phyloP scores from a whole-genome alignment of 1,139 yeast species.

The Lodderomyces orthopsilosis region DNA sequence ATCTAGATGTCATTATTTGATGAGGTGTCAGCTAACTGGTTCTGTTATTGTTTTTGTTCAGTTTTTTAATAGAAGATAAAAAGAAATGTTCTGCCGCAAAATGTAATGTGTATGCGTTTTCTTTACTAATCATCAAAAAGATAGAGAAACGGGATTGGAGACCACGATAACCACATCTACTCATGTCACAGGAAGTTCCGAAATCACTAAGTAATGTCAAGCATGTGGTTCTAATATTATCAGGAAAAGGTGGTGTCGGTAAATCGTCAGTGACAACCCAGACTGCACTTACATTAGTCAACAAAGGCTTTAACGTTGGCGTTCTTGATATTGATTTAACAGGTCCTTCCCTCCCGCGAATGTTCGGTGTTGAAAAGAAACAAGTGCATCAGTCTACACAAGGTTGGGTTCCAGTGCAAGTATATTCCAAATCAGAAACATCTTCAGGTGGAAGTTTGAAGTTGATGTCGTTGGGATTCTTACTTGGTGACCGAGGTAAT shows the following conservation, averaged over 20 bases:
- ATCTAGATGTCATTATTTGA: conserved; percentile 28
- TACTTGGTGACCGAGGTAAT: conserved; percentile 78
- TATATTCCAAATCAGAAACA: conserved; percentile 27
- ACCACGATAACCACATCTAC: not conserved
- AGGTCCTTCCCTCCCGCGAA: conserved; percentile 94
- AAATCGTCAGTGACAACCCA: conserved; percentile 95
- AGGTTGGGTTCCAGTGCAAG: conserved; percentile 90
- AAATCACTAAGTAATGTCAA: conserved; percentile 59
- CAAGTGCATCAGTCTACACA: conserved; percentile 79
- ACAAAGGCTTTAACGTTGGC: conserved; percentile 77
- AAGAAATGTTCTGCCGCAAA: conserved; percentile 1
- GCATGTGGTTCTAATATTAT: conserved; percentile 54
- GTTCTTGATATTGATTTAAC: conserved; percentile 93
- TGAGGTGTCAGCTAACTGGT: not conserved
- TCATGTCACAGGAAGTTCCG: conserved; percentile 33
- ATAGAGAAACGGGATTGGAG: not conserved
- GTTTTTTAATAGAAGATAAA: not conserved
- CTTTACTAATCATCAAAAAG: not conserved
- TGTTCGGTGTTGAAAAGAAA: conserved; percentile 84
- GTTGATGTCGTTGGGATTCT: conserved; percentile 89
- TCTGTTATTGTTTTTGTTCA: not conserved
- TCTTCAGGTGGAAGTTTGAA: conserved; percentile 37
- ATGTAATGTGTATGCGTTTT: not conserved
- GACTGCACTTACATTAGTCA: conserved; percentile 73
- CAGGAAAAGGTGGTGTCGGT: conserved; percentile 71